Conservation (phyloP, 148 eudicot species). For the Heliamphora exappendiculata region DNA sequence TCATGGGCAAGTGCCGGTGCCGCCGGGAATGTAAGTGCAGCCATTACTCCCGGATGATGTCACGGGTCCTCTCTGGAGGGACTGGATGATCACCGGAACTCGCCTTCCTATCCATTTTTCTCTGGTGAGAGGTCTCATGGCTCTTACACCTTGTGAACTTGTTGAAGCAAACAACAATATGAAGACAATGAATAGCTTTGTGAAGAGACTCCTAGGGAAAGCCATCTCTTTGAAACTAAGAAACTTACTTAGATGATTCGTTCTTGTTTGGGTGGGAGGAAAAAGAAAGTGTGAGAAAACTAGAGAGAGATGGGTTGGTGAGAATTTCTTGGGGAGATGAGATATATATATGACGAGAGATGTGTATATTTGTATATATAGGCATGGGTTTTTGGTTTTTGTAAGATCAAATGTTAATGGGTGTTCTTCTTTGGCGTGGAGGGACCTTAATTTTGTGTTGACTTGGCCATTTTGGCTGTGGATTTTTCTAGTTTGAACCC, state of each 20-base stretch:
- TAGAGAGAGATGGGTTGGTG: too few species aligned
- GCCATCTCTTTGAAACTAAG: neutral
- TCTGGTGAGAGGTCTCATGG: constrained; percentile 7
- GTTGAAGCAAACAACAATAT: neutral
- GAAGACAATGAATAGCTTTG: neutral
- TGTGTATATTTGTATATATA: neutral
- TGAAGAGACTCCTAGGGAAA: neutral
- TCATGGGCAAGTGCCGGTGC: too few species aligned
- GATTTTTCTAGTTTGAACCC: neutral
- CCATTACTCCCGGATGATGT: constrained; percentile 1
- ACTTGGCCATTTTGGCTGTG: neutral
- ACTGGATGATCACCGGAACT: neutral
- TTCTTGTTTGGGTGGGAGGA: too few species aligned
- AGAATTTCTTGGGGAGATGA: neutral
- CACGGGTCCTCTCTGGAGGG: constrained; percentile 14
- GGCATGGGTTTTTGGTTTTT: neutral
- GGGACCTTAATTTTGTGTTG: neutral
- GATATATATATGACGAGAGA: neutral
- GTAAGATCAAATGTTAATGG: neutral
- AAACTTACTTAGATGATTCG: neutral
- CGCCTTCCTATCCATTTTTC: neutral
- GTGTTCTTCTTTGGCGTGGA: neutral
- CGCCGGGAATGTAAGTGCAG: constrained; percentile 19
- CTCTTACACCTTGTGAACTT: neutral
- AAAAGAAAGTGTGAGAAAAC: too few species aligned